Conservation (phyloP, 169 alveolate species). For the Eimeria zaria region DNA sequence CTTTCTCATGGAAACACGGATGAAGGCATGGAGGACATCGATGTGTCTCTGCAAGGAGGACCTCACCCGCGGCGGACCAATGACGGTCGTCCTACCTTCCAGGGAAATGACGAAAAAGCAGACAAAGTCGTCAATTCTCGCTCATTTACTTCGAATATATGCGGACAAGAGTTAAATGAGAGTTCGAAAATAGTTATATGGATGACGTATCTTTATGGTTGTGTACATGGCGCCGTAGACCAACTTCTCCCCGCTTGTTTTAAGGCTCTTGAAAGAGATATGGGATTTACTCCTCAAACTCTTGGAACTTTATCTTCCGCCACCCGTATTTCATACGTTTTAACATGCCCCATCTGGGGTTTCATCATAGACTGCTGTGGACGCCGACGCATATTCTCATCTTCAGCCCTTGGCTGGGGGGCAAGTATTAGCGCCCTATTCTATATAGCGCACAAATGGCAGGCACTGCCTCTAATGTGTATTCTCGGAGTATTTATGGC, state of each 20-base stretch:
- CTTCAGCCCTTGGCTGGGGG: constrained; percentile 90
- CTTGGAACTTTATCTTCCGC: constrained; percentile 91
- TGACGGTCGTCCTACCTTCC: constrained; percentile 7
- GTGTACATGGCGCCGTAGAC: constrained; percentile 92
- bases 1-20: background rate
- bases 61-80: constrained; percentile 12
- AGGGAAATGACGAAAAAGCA: background rate
- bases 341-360: constrained; percentile 95
- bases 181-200: constrained; percentile 28
- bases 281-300: constrained; percentile 91
- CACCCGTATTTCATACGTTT: constrained; percentile 91
- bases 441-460: constrained; percentile 88
- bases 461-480: constrained; percentile 89
- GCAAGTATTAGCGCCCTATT: constrained; percentile 89
- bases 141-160: background rate
- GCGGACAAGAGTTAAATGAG: constrained; percentile 17
- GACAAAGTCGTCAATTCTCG: background rate
- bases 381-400: constrained; percentile 76
- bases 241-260: constrained; percentile 93
- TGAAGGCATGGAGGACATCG: constrained; percentile 26
- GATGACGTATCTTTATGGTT: constrained; percentile 85
- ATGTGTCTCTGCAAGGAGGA: constrained; percentile 9
- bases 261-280: constrained; percentile 94
- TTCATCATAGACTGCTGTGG: constrained; percentile 90
- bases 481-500: constrained; percentile 92